Percentiles rank a stretch among this genome's conserved stretches.
phyloP scores from a whole-genome alignment of 2,329 filamentous ascomycete genomes.

The Blumeriella jaapii region DNA sequence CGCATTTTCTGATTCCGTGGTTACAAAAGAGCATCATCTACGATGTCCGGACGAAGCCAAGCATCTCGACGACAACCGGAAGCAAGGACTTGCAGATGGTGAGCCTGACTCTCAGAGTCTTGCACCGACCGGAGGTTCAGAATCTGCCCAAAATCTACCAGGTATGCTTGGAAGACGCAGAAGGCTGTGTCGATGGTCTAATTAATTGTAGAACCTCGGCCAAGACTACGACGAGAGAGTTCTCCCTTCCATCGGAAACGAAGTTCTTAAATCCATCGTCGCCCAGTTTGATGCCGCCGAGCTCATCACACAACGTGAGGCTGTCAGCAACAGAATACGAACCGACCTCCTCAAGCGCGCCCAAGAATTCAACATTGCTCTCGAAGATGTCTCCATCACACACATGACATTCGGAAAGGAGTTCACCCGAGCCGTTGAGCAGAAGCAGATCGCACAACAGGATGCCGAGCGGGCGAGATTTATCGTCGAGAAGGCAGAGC shows the following conservation, averaged over 20 bases:
- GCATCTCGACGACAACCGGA: slow-evolving; percentile 93
- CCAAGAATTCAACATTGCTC: slow-evolving; percentile 94
- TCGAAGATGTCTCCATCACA: slow-evolving; percentile 97
- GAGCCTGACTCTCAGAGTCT: slow-evolving; percentile 87
- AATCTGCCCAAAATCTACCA: slow-evolving; percentile 96
- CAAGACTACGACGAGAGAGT: slow-evolving; percentile 98
- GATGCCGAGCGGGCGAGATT: slow-evolving; percentile 95
- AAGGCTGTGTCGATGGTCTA: neutral
- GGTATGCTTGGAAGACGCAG: slow-evolving; percentile 40
- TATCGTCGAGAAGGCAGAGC: slow-evolving; percentile 97
- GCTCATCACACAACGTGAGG: slow-evolving; percentile 97
- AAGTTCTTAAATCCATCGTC: slow-evolving; percentile 97
- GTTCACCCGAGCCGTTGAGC: slow-evolving; percentile 96
- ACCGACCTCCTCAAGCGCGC: slow-evolving; percentile 86
- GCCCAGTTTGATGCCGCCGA: slow-evolving; percentile 98
- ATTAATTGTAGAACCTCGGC: slow-evolving; percentile 65
- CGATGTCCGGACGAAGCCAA: slow-evolving; percentile 92
- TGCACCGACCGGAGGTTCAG: slow-evolving; percentile 90
- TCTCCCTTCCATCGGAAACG: slow-evolving; percentile 95
- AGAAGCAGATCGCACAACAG: slow-evolving; percentile 99
- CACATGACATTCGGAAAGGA: slow-evolving; percentile 99
- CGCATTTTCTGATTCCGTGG: slow-evolving; percentile 94
- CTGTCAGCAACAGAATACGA: slow-evolving; percentile 89
- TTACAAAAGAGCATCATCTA: slow-evolving; percentile 89
- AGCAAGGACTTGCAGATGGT: slow-evolving; percentile 99